Evolutionary conservation across 2,329 filamentous ascomycete species (phyloP).

Genomic region (Phyllosticta ampelicida): DNA sequence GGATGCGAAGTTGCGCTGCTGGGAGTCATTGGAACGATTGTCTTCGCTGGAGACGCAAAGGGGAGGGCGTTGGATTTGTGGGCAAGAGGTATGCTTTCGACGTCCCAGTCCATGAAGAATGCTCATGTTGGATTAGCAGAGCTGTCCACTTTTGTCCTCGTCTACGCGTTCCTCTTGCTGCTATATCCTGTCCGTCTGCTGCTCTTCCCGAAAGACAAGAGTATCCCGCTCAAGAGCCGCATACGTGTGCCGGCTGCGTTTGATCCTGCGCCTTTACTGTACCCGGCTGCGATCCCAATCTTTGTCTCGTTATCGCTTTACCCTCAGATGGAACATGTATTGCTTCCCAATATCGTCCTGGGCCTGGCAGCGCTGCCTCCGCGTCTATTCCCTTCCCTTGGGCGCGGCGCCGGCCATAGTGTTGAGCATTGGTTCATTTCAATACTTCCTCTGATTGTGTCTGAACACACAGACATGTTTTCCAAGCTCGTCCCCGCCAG

Average conservation of each 20-base stretch:
- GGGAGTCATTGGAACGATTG: conserved; percentile 40
- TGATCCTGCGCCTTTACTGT: conserved; percentile 84
- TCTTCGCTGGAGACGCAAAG: conserved; percentile 28
- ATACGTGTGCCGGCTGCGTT: conserved; percentile 64
- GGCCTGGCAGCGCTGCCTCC: conserved; percentile 67
- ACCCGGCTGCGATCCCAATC: conserved; percentile 66
- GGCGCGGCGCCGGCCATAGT: conserved; percentile 47
- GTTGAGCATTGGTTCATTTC: conserved; percentile 70
- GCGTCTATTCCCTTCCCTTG: conserved; percentile 56
- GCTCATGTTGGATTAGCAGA: conserved; percentile 18
- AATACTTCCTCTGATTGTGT: conserved; percentile 53
- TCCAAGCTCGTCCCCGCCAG: conserved; percentile 23
- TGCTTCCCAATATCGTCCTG: conserved; percentile 75
- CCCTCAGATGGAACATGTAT: conserved; percentile 45
- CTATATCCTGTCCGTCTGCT: conserved; percentile 31
- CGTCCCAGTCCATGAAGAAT: background rate
- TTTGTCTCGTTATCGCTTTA: conserved; percentile 67
- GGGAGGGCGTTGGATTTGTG: conserved; percentile 23
- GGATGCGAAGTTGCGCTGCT: conserved; percentile 45
- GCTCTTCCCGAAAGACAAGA: conserved; percentile 3
- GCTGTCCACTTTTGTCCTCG: conserved; percentile 28
- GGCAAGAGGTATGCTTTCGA: conserved; percentile 27
- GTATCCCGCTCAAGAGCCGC: conserved; percentile 24
- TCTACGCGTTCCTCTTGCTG: conserved; percentile 21
- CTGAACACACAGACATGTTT: conserved; percentile 33